Evolutionary conservation across 257 asterid species (phyloP), one percentile per base, ranked within the genome.

Genomic region (Gentiana straminea): DNA sequence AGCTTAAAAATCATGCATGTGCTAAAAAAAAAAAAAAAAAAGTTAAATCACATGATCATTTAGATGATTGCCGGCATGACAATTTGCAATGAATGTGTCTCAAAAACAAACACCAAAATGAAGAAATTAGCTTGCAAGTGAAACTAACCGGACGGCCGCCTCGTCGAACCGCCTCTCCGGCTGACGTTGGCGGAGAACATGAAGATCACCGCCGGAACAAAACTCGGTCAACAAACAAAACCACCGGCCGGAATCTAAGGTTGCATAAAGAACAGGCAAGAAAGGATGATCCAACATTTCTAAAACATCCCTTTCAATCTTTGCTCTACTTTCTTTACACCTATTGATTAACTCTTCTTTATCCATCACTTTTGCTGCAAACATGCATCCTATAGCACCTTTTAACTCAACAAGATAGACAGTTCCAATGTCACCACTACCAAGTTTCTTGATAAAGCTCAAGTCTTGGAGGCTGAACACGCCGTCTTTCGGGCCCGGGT

Each of bases 121-220:
- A 50, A 35, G 24, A 24, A 24, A 24, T 24, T 24, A 53, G 35
- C 35, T 24, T 52, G 33, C 10, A 15, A 9, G 49, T 50, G 46
- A 8, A 35, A 62, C 82, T 82, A 15, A 87, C 96, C 86, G 73
- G 76, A 87, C 87, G 3, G 72, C 76, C 51, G 78, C 77, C 69
- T 79, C 83, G 3, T 67, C 58, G 13, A 87, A 84, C 55, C 89
- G 73, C 43, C 70, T 75, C n/a, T 64, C 82, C 35, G 86, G 94
- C 32, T 75, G 90, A 12, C 74, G 73, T 75, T 84, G 94, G 43
- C 94, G 84, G 70, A 82, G 87, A 54, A 87, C 49, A 41, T 87
- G 96, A 11, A 84, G 94, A 67, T 84, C 90, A 4, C 96, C 93
- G 8, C 96, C 96, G 48, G 84, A 84, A 52, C 96, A 87, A 64